Percentiles rank a stretch among this genome's conserved stretches.
Evolutionary conservation across 2,329 filamentous ascomycete species (phyloP).

Genomic region (Alternaria gansuensis): DNA sequence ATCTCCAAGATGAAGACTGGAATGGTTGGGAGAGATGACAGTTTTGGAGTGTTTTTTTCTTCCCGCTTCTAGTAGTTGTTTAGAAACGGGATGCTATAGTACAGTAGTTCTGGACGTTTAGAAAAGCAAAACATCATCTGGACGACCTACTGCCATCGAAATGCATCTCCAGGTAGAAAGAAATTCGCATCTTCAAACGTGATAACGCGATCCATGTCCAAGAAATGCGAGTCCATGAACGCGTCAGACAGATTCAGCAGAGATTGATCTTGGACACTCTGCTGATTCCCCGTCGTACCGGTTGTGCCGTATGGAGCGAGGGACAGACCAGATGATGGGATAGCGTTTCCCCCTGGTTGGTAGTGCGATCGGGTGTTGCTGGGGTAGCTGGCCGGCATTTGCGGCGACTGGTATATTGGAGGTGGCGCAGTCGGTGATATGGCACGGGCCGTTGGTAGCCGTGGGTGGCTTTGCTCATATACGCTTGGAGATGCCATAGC

Average conservation of each 20-base stretch:
- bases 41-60: neutral
- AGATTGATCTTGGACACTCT: conserved; percentile 42
- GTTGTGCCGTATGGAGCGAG: conserved; percentile 7
- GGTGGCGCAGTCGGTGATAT: conserved; percentile 10
- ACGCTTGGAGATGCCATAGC: conserved; percentile 12
- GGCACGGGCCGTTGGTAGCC: neutral
- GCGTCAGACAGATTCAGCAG: conserved; percentile 44
- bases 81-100: too few species aligned
- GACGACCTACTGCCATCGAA: conserved; percentile 33
- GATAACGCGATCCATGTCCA: conserved; percentile 49
- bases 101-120: too few species aligned
- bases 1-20: neutral
- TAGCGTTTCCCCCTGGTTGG: conserved; percentile 4
- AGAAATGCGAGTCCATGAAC: conserved; percentile 46
- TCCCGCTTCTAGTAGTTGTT: neutral
- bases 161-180: conserved; percentile 43
- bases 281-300: conserved; percentile 17
- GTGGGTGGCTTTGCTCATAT: conserved; percentile 17
- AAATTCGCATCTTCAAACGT: conserved; percentile 51
- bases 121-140: too few species aligned
- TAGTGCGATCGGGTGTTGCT: conserved; percentile 15
- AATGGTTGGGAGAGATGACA: too few species aligned
- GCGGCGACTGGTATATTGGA: conserved; percentile 8
- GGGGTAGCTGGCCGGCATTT: conserved; percentile 3
- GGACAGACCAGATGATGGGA: conserved; percentile 1